Conservation (phyloP, 2,329 filamentous ascomycete genomes). For the Aspergillus quadricinctus region DNA sequence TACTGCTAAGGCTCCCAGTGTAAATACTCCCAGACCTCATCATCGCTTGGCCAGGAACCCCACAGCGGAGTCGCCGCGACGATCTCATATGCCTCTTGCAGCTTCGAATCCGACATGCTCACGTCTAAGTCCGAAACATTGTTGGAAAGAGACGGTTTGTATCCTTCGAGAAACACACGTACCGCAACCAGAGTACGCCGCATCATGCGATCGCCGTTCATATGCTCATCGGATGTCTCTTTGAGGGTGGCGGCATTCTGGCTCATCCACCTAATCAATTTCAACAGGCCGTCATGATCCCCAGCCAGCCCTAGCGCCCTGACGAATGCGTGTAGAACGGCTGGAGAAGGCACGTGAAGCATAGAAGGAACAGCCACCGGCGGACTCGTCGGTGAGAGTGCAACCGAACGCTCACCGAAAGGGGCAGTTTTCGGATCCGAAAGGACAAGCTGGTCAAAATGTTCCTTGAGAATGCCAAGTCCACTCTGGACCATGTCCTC, state of each 20-base stretch:
- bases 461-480: slow-evolving; percentile 28
- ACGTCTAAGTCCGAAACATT: background rate
- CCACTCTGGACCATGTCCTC: slow-evolving; percentile 30
- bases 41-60: slow-evolving; percentile 40
- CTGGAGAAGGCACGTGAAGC: slow-evolving; percentile 34
- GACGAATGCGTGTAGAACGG: slow-evolving; percentile 39
- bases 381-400: slow-evolving; percentile 6
- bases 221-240: slow-evolving; percentile 29
- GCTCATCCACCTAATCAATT: slow-evolving; percentile 42
- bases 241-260: slow-evolving; percentile 28
- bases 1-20: slow-evolving; percentile 15
- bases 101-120: slow-evolving; percentile 20
- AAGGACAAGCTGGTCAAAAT: slow-evolving; percentile 35
- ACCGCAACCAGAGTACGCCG: slow-evolving; percentile 38
- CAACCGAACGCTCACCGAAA: slow-evolving; percentile 17
- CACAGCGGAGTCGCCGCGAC: slow-evolving; percentile 31
- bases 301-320: slow-evolving; percentile 37
- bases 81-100: slow-evolving; percentile 35
- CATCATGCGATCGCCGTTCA: slow-evolving; percentile 36
- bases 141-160: background rate
- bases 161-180: slow-evolving; percentile 38
- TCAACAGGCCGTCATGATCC: slow-evolving; percentile 38
- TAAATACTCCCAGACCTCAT: slow-evolving; percentile 37
- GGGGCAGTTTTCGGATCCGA: slow-evolving; percentile 19
- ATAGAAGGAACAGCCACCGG: slow-evolving; percentile 25